These are phyloP conservation scores for Crassisporium funariophilum DNA, from an alignment of 768 basidiomycete genomes.

Conservation along the genomic window DNA sequence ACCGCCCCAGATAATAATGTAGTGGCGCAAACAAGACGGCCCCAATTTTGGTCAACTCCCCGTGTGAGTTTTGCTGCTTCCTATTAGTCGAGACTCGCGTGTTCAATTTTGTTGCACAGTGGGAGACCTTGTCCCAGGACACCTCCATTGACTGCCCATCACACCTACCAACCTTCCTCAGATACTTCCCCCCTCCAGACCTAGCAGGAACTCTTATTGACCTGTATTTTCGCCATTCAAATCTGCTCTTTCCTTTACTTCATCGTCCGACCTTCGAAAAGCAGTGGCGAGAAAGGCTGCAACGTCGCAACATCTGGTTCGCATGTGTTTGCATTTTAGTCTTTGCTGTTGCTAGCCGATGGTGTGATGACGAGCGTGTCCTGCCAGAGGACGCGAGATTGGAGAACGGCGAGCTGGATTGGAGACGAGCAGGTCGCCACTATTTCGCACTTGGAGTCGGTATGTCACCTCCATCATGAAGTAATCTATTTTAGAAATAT, in stretches of 20 bases:
- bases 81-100: slow-evolving; percentile 3
- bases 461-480: too few species aligned
- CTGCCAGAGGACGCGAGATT: slow-evolving; percentile 31
- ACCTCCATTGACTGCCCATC: slow-evolving; percentile 32
- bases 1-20: slow-evolving; percentile 22
- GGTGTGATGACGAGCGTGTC: slow-evolving; percentile 63
- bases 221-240: slow-evolving; percentile 66
- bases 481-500: neutral
- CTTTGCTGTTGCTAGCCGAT: slow-evolving; percentile 72
- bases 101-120: slow-evolving; percentile 36
- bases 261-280: slow-evolving; percentile 71
- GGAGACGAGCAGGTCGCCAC: slow-evolving; percentile 45
- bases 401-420: slow-evolving; percentile 36
- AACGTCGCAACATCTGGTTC: slow-evolving; percentile 62
- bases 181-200: slow-evolving; percentile 63
- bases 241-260: slow-evolving; percentile 64
- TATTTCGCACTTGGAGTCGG: slow-evolving; percentile 62
- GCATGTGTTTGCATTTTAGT: slow-evolving; percentile 59
- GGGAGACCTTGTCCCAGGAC: slow-evolving; percentile 61
- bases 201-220: slow-evolving; percentile 61
- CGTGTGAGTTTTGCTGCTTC: slow-evolving; percentile 39
- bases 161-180: slow-evolving; percentile 35
- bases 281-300: slow-evolving; percentile 55
- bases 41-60: slow-evolving; percentile 61
- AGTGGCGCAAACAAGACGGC: slow-evolving; percentile 35